These are phyloP conservation scores for Daldinia sp. DNA, from an alignment of 2,329 filamentous ascomycete species.

Conservation along the genomic window DNA sequence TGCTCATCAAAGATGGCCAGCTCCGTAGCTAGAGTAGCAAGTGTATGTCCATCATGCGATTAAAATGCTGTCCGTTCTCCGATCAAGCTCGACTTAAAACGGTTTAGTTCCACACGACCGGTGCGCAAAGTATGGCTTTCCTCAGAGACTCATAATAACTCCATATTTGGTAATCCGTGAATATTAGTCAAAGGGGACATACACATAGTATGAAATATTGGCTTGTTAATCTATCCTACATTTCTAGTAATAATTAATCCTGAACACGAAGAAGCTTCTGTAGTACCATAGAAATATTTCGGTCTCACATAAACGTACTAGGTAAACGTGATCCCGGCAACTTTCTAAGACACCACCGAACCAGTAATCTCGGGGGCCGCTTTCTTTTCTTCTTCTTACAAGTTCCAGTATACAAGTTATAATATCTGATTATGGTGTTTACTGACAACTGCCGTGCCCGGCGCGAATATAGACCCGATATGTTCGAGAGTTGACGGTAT, in stretches of 20 bases:
- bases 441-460: neutral
- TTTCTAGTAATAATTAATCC: neutral
- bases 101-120: constrained; percentile 13
- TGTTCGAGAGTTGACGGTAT: neutral
- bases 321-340: neutral
- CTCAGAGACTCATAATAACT: neutral
- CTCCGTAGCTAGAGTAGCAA: neutral
- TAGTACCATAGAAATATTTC: constrained; percentile 3
- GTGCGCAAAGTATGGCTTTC: neutral
- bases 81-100: constrained; percentile 18
- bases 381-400: neutral
- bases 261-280: constrained; percentile 3
- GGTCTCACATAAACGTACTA: neutral
- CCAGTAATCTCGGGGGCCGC: constrained; percentile 1
- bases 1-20: constrained; percentile 25
- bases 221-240: neutral
- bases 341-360: neutral
- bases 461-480: neutral
- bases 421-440: neutral
- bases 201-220: neutral
- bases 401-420: neutral
- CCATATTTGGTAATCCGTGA: neutral
- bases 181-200: neutral
- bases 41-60: constrained; percentile 31
- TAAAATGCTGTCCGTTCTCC: constrained; percentile 18